These are phyloP conservation scores for Telopea speciosissima DNA, from an alignment of 177 flowering plant genomes.

Conservation along the genomic window DNA sequence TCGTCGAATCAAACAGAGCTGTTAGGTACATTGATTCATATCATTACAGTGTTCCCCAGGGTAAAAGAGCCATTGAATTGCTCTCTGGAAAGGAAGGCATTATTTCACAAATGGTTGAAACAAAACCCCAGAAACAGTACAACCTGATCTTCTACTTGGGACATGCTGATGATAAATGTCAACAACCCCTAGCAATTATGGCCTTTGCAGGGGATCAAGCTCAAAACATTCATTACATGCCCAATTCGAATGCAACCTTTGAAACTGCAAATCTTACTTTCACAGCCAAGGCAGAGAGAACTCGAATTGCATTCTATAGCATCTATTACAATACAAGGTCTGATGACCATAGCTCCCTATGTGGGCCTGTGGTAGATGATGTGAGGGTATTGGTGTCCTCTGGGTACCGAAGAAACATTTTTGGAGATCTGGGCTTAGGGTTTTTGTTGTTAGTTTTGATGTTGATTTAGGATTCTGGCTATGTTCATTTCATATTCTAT, in stretches of 20 bases:
- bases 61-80: conserved; percentile 78
- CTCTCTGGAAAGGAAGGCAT: conserved; percentile 97
- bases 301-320: conserved; percentile 85
- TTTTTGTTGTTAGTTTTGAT: conserved; percentile 27
- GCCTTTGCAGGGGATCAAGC: conserved; percentile 97
- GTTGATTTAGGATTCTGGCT: conserved; percentile 9
- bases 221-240: conserved; percentile 63
- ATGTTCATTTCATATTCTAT: background rate
- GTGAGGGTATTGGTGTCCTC: conserved; percentile 68
- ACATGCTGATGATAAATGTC: conserved; percentile 72
- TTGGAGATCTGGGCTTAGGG: conserved; percentile 21
- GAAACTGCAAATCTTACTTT: conserved; percentile 53
- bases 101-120: conserved; percentile 87
- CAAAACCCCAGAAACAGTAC: conserved; percentile 57
- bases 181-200: conserved; percentile 78
- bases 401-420: conserved; percentile 24
- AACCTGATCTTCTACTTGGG: conserved; percentile 62
- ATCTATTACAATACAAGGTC: conserved; percentile 82
- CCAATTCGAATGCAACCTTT: conserved; percentile 50
- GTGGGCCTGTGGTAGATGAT: conserved; percentile 95
- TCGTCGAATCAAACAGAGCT: conserved; percentile 82
- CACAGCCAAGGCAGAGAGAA: conserved; percentile 90
- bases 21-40: conserved; percentile 79
- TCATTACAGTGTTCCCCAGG: conserved; percentile 71
- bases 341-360: conserved; percentile 83